Percentiles rank a stretch among this genome's conserved stretches.
Evolutionary conservation across 2,329 filamentous ascomycete species (phyloP).

Genomic region (Aureobasidium leucospermi): DNA sequence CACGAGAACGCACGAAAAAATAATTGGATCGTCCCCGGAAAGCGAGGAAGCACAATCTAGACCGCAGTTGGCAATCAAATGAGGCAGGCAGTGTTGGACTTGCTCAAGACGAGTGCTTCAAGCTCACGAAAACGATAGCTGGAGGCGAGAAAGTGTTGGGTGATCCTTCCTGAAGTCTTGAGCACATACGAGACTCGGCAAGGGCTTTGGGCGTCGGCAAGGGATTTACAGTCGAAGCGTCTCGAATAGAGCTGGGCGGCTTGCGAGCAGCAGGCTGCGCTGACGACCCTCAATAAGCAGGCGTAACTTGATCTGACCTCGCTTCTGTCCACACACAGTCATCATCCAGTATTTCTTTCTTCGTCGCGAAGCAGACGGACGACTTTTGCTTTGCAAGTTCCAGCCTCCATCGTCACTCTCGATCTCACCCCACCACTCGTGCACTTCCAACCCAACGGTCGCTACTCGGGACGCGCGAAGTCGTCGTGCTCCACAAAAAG

Average conservation of each 20-base stretch:
- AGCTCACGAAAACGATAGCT: no score
- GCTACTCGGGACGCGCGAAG: constrained; percentile 5
- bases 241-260: constrained; percentile 3
- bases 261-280: background rate
- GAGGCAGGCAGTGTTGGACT: background rate
- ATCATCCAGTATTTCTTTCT: background rate
- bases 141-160: background rate
- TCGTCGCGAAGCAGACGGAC: background rate
- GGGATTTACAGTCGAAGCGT: constrained; percentile 4
- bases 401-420: constrained; percentile 1
- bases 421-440: constrained; percentile 2
- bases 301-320: background rate
- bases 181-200: background rate
- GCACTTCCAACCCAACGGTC: constrained; percentile 5
- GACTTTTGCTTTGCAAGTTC: background rate
- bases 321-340: constrained; percentile 6
- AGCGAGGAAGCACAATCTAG: background rate
- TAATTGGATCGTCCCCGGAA: background rate
- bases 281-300: constrained; percentile 3
- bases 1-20: background rate
- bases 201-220: constrained; percentile 5
- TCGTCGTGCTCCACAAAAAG: constrained; percentile 14
- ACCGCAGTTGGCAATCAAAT: background rate
- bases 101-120: background rate
- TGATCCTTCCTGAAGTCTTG: background rate